Percentiles rank a stretch among this genome's conserved stretches.
These are phyloP conservation scores for Rhodocollybia butyracea DNA, from an alignment of 768 basidiomycete genomes.

Conservation along the genomic window DNA sequence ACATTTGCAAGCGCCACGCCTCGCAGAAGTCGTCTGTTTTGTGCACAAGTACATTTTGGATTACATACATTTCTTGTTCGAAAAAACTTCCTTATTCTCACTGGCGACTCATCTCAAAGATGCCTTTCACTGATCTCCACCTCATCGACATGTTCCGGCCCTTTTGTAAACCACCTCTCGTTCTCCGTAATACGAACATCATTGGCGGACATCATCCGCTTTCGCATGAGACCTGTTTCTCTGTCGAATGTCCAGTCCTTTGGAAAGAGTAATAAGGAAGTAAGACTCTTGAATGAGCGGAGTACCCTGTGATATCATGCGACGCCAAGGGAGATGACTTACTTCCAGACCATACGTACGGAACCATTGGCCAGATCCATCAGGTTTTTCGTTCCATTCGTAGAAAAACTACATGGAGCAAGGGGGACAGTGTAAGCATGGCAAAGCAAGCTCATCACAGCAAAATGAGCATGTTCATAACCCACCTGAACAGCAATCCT, in stretches of 20 bases:
- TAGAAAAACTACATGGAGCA: constrained; percentile 29
- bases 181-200: constrained; percentile 40
- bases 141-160: constrained; percentile 5
- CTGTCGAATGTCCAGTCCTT: constrained; percentile 54
- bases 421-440: background rate
- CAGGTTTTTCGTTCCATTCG: constrained; percentile 45
- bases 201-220: constrained; percentile 51
- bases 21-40: too few relatives aligned
- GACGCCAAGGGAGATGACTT: constrained; percentile 9
- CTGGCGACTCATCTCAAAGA: too few relatives aligned
- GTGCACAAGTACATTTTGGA: too few relatives aligned
- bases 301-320: too few relatives aligned
- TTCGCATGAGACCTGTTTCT: constrained; percentile 47
- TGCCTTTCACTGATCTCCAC: constrained; percentile 10
- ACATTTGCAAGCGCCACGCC: too few relatives aligned
- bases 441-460: background rate
- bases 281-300: background rate
- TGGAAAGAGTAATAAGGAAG: background rate
- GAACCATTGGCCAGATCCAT: constrained; percentile 36
- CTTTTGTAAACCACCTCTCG: constrained; percentile 47
- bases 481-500: constrained; percentile 50
- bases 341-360: constrained; percentile 46
- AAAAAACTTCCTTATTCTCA: too few relatives aligned
- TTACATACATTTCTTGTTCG: too few relatives aligned
- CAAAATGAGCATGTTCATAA: constrained; percentile 11